Base-by-base conservation (phyloP, 306 rosid species). In the Acacia melanoxylon region DNA sequence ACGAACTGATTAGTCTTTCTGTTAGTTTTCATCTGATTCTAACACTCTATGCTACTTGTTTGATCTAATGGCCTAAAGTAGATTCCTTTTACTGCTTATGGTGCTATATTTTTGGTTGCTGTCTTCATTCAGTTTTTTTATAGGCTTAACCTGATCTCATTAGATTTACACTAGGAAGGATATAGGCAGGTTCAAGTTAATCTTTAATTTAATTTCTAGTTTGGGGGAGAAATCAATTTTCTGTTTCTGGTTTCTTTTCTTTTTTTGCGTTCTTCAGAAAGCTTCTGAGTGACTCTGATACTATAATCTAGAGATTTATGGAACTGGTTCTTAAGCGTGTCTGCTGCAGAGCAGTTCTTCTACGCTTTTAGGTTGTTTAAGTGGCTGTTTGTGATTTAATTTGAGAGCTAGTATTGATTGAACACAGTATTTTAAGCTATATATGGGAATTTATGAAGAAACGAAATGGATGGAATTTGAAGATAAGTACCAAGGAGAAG, bases 121-220 rank as follows among this genome's bases (percentile, higher is more conserved):
- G 41, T 37, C 52, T 68, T 68, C 45, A 8, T 72, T 72, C 4
- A 49, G 19, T 19, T 77, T 63, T 13, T 3, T 45, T 40, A 65
- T 65, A 35, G 48, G 74, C 42, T 72, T 66, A 29, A 76, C 44
- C 68, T 29, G 46, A 83, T 41, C 7, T 37, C 77, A 76, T 61
- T 54, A 1, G 56, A 24, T 66, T 48, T 37, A 59, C 33, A 68
- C 51, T 71, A 46, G 35, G 67, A 24, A 46, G 37, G 68, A 61
- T 61, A 61, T 19, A 61, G 68, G 37, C 35, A 12, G 68, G 68
- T 61, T 25, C 68, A 12, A 12, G 68, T 4, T 78, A 41, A 56
- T 15, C 13, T 8, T 14, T 35, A 17, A 52, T 75, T 40, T 40
- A n/a, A n/a, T n/a, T n/a, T n/a, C 40, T 35, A 10, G 24, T 44